Evolutionary conservation across 164 flowering plant species (phyloP).

Genomic region (Vitis labrusca): DNA sequence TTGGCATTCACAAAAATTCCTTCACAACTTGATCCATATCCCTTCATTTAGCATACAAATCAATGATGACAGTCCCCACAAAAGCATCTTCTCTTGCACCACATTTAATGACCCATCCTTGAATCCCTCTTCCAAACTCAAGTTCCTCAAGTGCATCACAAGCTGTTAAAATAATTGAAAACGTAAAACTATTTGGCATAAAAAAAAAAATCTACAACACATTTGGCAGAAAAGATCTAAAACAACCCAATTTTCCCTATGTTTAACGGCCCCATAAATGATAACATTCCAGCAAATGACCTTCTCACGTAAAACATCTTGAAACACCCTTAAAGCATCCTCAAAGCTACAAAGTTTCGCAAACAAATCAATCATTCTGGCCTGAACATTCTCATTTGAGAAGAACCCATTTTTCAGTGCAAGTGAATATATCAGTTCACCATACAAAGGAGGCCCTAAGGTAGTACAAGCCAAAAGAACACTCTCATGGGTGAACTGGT

Average conservation of each 20-base stretch:
- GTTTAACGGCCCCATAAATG: conserved; percentile 64
- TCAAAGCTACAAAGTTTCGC: conserved; percentile 42
- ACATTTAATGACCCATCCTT: conserved; percentile 27
- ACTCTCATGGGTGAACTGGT: too few relatives aligned
- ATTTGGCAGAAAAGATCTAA: conserved; percentile 54
- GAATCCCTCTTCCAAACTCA: conserved; percentile 54
- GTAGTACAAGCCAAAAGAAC: too few relatives aligned
- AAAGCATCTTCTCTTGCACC: too few relatives aligned
- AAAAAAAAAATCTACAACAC: conserved; percentile 22
- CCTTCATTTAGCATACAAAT: too few relatives aligned
- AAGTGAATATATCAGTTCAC: too few relatives aligned
- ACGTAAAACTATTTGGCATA: conserved; percentile 58
- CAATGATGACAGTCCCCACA: too few relatives aligned
- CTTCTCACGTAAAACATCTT: conserved; percentile 52
- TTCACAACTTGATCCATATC: too few relatives aligned
- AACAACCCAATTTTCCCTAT: conserved; percentile 46
- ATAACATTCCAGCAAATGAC: conserved; percentile 80
- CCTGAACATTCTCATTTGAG: conserved; percentile 53
- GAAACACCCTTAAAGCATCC: conserved; percentile 64
- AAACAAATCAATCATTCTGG: conserved; percentile 69
- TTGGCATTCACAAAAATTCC: too few relatives aligned
- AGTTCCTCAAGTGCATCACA: conserved; percentile 54
- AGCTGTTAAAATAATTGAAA: conserved; percentile 64
- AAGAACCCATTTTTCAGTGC: conserved; percentile 35
- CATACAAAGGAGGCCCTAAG: too few relatives aligned